Evolutionary conservation across 352 stramenopile species (phyloP), one percentile per base, ranked within the genome.

Genomic region (Phytophthora rubi): DNA sequence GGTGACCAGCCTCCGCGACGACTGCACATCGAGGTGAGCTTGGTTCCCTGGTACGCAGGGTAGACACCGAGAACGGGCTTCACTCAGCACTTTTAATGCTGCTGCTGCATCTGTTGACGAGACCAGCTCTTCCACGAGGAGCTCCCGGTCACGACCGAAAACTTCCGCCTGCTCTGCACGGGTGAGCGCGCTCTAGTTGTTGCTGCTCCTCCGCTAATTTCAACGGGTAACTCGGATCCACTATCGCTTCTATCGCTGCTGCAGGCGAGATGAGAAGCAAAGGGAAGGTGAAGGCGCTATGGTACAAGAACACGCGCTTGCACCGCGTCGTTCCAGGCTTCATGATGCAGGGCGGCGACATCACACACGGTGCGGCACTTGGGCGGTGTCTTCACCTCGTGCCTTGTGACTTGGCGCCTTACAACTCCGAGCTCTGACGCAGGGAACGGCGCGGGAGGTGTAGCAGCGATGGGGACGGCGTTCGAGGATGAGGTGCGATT

Each of bases 311-410:
- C 62, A 94, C 81, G 49, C 89, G 81, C 4, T 99, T 99, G 77
- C 98, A 99, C 65, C 92, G 97, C n/a, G 90, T 99, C n/a, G 97
- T 99, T 62, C 97, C 97, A 23, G 95, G 97, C 42, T 99, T 99
- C 71, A 99, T 99, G 96, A 97, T 99, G 78, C 97, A 99, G 79
- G 93, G 94, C 26, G 97, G 97, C 10, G 97, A 99, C 77, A 86
- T 92, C 58, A 98, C 92, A 0, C 86, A 93, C 62, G 94, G 92
- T 93, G 62, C 44, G 48, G 37, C 10, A 9, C 26, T 23, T 37
- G 6, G 23, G 2, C 15, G 23, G 23, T 23, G 54, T 49, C 26
- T 5, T 5, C 21, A 33, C 3, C 60, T 2, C 3, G 35, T 18
- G 21, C 6, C 23, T 53, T 6, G 33, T 26, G 42, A 33, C 10